Conservation (phyloP, 495 filamentous ascomycete genomes). For the Talaromyces borbonicus region DNA sequence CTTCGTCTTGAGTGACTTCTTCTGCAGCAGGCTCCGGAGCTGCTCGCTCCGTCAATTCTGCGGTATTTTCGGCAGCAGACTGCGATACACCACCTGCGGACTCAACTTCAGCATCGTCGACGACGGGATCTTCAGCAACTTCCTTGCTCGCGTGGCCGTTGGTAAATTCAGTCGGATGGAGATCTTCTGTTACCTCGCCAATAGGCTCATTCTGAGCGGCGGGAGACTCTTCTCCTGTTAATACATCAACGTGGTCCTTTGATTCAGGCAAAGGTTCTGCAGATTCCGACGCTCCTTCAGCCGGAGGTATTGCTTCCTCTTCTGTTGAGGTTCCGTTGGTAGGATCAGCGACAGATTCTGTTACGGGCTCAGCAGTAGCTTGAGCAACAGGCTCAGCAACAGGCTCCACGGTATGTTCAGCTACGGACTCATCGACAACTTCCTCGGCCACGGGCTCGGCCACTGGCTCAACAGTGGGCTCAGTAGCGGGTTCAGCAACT, state of each 20-base stretch:
- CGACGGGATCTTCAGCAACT: conserved; percentile 7
- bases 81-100: not conserved
- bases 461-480: not conserved
- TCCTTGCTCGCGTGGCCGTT: too few relatives aligned
- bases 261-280: too few relatives aligned
- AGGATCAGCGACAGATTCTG: conserved; percentile 5
- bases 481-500: not conserved
- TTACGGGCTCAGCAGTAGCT: not conserved
- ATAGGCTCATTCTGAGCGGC: conserved; percentile 1
- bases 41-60: not conserved
- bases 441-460: not conserved
- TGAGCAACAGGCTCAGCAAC: not conserved
- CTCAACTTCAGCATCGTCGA: conserved; percentile 9
- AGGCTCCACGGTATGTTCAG: not conserved
- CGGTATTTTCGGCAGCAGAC: not conserved
- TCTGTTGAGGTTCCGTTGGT: conserved; percentile 10
- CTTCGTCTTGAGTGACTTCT: not conserved
- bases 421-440: too few relatives aligned
- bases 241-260: too few relatives aligned
- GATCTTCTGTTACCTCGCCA: too few relatives aligned
- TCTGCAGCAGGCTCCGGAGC: not conserved
- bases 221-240: too few relatives aligned
- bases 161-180: too few relatives aligned
- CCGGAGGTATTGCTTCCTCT: conserved; percentile 6
- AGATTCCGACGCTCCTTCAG: conserved; percentile 1